Base-by-base conservation (phyloP, 139 green algal species). In the Spirogloea muscicola region DNA sequence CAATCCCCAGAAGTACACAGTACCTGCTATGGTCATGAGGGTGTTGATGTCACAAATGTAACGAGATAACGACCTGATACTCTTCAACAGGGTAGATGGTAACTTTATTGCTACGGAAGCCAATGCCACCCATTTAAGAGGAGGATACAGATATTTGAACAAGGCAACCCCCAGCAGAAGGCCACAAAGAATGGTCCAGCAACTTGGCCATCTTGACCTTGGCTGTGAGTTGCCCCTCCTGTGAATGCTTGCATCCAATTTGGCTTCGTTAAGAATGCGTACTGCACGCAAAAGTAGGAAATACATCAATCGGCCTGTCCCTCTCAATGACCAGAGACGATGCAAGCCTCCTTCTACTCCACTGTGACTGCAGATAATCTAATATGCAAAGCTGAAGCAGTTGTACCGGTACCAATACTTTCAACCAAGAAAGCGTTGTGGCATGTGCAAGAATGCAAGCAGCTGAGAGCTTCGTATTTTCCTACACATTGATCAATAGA, bases 31-130 rank as follows among this genome's bases (percentile, higher is more conserved):
- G 46, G 62, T 7, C 72, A 91, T 89, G 37, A 91, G 70, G 29
- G 74, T 72, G 74, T 91, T 87, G 43, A 91, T 87, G 60, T 90
- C 86, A 0, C 90, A 48, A 38, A 91, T 66, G 48, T 67, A 55
- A 58, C 77, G 52, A 4, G 58, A 62, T 29, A 89, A 70, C 6
- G 70, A 72, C 9, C 38, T 65, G 40, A 82, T 64, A 2, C 76
- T 71, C 48, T 84, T 86, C 21, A 64, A 41, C 48, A 83, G 36
- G 43, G 89, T 85, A 40, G 76, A 67, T 5, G 85, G 76, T 1
- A 76, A n/a, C 9, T 72, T 74, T 16, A 85, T 52, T 4, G 80
- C 86, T 4, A 86, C 79, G 6, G 84, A 33, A 0, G 58, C 84
- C 6, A 94, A 59, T 9, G 84, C 86, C 3, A 91, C 57, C 6